Conservation (phyloP, 495 filamentous ascomycete species). For the Immersiella caudata region DNA sequence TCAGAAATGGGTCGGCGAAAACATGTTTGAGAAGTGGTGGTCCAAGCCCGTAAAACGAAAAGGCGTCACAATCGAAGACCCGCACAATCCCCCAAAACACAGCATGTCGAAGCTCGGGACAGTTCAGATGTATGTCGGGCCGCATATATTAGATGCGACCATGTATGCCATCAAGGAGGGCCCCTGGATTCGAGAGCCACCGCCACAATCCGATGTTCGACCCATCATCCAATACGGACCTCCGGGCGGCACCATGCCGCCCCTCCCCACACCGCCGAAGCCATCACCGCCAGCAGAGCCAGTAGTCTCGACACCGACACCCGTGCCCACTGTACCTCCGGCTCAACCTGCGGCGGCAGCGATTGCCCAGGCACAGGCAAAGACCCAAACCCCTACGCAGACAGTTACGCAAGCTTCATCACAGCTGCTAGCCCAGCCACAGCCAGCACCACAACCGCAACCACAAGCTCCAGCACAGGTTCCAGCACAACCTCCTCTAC, state of each 20-base stretch:
- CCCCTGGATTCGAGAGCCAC: conserved; percentile 44
- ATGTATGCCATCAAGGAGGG: conserved; percentile 81
- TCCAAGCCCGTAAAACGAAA: conserved; percentile 85
- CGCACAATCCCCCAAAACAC: conserved; percentile 80
- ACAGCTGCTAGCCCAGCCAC: conserved; percentile 18
- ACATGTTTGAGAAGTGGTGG: conserved; percentile 92
- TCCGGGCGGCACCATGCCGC: conserved; percentile 60
- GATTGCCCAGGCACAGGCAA: conserved; percentile 21
- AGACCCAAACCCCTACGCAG: conserved; percentile 27
- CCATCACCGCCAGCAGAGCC: conserved; percentile 13
- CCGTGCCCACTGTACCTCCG: conserved; percentile 14
- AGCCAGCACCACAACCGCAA: conserved; percentile 1
- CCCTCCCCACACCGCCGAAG: conserved; percentile 51
- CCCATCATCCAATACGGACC: conserved; percentile 75
- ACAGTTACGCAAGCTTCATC: conserved; percentile 13
- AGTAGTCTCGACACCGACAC: conserved; percentile 18
- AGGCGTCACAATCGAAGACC: conserved; percentile 66
- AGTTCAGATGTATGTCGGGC: conserved; percentile 82
- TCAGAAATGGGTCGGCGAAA: conserved; percentile 84
- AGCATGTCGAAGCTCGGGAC: conserved; percentile 82
- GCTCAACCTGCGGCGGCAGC: conserved; percentile 24
- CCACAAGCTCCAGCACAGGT: background rate
- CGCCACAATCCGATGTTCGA: conserved; percentile 39
- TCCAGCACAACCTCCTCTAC: conserved; percentile 24
- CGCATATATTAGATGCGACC: conserved; percentile 85